Base-by-base conservation (phyloP, 768 basidiomycete genomes). In the Xanthoconium purpureum region DNA sequence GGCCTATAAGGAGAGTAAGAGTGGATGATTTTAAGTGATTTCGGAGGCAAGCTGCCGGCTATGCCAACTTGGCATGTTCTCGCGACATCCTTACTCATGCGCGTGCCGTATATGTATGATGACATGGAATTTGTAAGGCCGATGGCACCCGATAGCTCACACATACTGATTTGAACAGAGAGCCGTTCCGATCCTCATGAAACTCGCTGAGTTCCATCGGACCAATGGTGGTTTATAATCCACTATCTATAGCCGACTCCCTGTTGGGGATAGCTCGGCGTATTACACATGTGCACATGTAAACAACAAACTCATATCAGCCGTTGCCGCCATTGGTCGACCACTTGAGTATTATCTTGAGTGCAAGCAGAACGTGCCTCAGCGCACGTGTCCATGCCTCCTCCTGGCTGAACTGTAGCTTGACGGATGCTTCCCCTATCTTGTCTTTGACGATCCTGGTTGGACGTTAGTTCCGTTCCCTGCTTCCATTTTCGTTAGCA, bases 311-410 rank as follows among this genome's bases (percentile, higher is more conserved):
- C 1, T 11, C 6, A 33, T 38, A 15, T 38, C 9, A 6, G 12
- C 84, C 84, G 62, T 85, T 88, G 37, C 79, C 79, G 29, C 88
- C 88, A 63, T 84, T 91, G 1, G 90, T 92, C 6, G 87, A 82
- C 89, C 89, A 92, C 67, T 91, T 91, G 47, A 95, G 77, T 47
- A 92, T 82, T 56, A 93, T 88, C 75, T 94, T 94, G 39, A 95
- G 78, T 18, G 91, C 92, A 20, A 94, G 80, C 55, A 97, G 78
- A 55, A 98, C 91, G 64, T 97, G 94, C 33, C 93, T 82, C 65
- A 98, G 75, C 5, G 94, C 92, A 56, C 92, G 84, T 24, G 96
- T 98, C 96, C 96, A 99, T 0, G 85, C 80, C 66, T 99, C 96
- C 68, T 99, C 96, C 64, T 93, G 91, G 62, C 89, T 90, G 71